Conservation (phyloP, 192 early-diverging fungal genomes). For the Backusella tarrabulga region DNA sequence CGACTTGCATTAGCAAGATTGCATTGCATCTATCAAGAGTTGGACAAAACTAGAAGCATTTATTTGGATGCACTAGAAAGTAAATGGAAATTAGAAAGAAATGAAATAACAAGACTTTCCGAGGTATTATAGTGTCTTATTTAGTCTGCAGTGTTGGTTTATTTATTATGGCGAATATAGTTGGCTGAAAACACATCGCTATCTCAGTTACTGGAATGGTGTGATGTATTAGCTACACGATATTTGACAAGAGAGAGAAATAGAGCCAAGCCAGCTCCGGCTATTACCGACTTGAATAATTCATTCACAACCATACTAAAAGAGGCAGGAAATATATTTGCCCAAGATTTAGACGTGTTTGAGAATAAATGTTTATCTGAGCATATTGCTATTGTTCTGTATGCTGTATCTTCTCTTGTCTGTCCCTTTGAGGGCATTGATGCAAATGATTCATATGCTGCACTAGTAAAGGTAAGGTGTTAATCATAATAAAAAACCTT, state of each 20-base stretch:
- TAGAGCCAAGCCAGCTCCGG: neutral
- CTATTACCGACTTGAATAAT: neutral
- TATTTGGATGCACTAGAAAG: conserved; percentile 39
- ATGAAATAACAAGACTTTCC: conserved; percentile 29
- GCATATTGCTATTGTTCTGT: conserved; percentile 2
- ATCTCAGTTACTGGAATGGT: neutral
- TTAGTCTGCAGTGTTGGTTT: neutral
- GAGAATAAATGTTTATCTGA: neutral
- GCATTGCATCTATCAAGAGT: conserved; percentile 25
- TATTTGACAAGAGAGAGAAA: conserved; percentile 12
- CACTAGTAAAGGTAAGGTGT: neutral
- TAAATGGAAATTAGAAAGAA: conserved; percentile 38
- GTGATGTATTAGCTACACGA: conserved; percentile 5
- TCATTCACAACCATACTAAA: conserved; percentile 11
- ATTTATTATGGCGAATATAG: neutral
- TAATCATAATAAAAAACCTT: neutral
- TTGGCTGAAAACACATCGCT: neutral
- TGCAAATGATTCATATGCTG: neutral
- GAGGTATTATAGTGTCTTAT: conserved; percentile 21
- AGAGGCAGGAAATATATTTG: conserved; percentile 10
- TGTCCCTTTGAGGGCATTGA: neutral
- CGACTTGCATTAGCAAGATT: conserved; percentile 42
- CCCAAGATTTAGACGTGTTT: neutral
- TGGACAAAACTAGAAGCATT: conserved; percentile 11
- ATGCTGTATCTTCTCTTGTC: neutral